A percentile compares a stretch with the other conserved stretches of the same genome.
phyloP scores from a whole-genome alignment of 148 eudicot species.

The Fagopyrum homotropicum region DNA sequence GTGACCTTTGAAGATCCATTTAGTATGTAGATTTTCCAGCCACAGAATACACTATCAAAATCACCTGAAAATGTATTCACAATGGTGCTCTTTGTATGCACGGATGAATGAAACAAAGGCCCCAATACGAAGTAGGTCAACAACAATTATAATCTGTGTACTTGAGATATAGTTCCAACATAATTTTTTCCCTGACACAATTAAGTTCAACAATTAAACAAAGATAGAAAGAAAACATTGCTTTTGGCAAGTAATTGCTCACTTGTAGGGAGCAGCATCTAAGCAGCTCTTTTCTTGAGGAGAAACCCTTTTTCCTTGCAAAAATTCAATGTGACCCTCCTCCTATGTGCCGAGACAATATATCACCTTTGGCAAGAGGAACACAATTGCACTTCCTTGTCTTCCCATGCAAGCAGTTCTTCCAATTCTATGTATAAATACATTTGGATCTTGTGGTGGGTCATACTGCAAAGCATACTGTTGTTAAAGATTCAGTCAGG shows the following conservation, averaged over 20 bases:
- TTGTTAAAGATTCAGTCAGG: background rate
- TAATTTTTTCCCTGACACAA: background rate
- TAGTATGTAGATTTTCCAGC: background rate
- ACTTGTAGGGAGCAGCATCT: slow-evolving; percentile 54
- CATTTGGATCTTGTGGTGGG: slow-evolving; percentile 93
- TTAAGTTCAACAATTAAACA: background rate
- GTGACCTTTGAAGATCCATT: too few species aligned
- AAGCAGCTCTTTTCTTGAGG: slow-evolving; percentile 56
- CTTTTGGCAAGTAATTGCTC: slow-evolving; percentile 16
- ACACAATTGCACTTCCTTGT: slow-evolving; percentile 71
- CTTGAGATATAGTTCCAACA: background rate
- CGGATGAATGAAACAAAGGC: slow-evolving; percentile 74
- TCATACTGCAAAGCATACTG: slow-evolving; percentile 63
- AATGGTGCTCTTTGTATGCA: slow-evolving; percentile 92
- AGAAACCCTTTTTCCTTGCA: slow-evolving; percentile 54
- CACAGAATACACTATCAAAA: background rate
- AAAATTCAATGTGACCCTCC: slow-evolving; percentile 74
- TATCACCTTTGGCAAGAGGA: slow-evolving; percentile 75
- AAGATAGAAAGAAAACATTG: background rate
- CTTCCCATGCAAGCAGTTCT: slow-evolving; percentile 93
- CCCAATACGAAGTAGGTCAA: slow-evolving; percentile 2
- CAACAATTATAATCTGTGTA: background rate
- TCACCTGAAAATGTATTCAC: slow-evolving; percentile 75
- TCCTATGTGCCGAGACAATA: slow-evolving; percentile 32
- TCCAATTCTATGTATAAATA: slow-evolving; percentile 89